These are phyloP conservation scores for Cyclocybe cylindracea DNA, from an alignment of 768 basidiomycete genomes.

Conservation along the genomic window DNA sequence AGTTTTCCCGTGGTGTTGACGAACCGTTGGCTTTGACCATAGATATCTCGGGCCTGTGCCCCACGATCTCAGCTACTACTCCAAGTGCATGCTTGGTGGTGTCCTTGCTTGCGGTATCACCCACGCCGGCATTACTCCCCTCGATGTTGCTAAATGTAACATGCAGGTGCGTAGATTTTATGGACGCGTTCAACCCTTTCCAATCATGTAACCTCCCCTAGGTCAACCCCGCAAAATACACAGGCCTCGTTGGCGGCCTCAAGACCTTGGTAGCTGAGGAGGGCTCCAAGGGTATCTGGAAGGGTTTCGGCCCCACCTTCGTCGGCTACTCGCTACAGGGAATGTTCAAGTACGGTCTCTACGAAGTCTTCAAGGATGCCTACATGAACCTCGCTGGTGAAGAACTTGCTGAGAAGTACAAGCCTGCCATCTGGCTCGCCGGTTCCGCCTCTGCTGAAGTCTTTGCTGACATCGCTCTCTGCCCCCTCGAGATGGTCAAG, in stretches of 20 bases:
- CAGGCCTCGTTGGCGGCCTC: slow-evolving; percentile 61
- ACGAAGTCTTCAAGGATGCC: slow-evolving; percentile 93
- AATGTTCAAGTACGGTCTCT: slow-evolving; percentile 98
- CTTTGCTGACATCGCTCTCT: slow-evolving; percentile 95
- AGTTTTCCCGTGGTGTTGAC: neutral
- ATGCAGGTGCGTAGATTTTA: slow-evolving; percentile 69
- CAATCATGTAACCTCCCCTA: slow-evolving; percentile 23
- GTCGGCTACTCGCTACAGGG: slow-evolving; percentile 95
- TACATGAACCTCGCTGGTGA: slow-evolving; percentile 92
- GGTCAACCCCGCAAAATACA: slow-evolving; percentile 80
- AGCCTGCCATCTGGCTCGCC: slow-evolving; percentile 89
- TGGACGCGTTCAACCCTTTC: neutral
- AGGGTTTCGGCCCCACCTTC: slow-evolving; percentile 91
- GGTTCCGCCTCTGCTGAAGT: slow-evolving; percentile 94
- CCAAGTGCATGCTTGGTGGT: slow-evolving; percentile 89
- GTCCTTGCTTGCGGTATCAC: slow-evolving; percentile 85
- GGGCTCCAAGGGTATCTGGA: slow-evolving; percentile 86
- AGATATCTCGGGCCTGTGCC: slow-evolving; percentile 74
- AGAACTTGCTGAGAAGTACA: slow-evolving; percentile 77
- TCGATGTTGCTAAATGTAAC: slow-evolving; percentile 90
- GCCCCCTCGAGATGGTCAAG: slow-evolving; percentile 93
- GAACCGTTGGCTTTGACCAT: slow-evolving; percentile 9
- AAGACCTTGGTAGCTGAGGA: slow-evolving; percentile 75
- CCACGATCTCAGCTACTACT: slow-evolving; percentile 75
- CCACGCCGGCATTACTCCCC: slow-evolving; percentile 84